A percentile compares a stretch with the other conserved stretches of the same genome.
phyloP scores from a whole-genome alignment of 1,139 yeast species.

The Pichia sp. region DNA sequence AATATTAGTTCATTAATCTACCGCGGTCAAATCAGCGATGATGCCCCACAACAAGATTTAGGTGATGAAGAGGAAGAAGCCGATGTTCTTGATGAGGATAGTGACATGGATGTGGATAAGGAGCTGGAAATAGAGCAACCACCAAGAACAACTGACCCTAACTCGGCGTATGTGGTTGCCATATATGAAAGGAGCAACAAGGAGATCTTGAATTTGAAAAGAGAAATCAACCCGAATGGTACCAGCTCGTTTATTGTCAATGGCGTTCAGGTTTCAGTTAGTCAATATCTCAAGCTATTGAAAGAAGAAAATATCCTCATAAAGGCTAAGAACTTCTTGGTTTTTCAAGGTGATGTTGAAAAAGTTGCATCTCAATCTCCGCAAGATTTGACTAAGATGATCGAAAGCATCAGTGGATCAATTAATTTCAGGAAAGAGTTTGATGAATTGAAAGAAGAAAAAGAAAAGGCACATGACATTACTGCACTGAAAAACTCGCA shows the following conservation, averaged over 20 bases:
- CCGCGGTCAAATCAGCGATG: slow-evolving; percentile 50
- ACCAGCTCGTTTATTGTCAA: slow-evolving; percentile 68
- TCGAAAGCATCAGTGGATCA: slow-evolving; percentile 86
- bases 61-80: slow-evolving; percentile 20
- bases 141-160: slow-evolving; percentile 52
- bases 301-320: slow-evolving; percentile 81
- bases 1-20: slow-evolving; percentile 74
- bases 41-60: slow-evolving; percentile 21
- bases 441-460: slow-evolving; percentile 60
- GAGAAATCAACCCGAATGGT: slow-evolving; percentile 55
- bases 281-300: slow-evolving; percentile 60
- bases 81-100: slow-evolving; percentile 27
- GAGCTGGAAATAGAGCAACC: slow-evolving; percentile 7
- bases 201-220: slow-evolving; percentile 46
- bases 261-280: slow-evolving; percentile 55
- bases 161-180: slow-evolving; percentile 75
- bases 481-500: slow-evolving; percentile 65
- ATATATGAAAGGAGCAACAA: slow-evolving; percentile 63
- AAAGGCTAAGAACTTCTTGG: slow-evolving; percentile 86
- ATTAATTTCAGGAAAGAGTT: slow-evolving; percentile 62
- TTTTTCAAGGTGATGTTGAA: slow-evolving; percentile 96
- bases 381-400: slow-evolving; percentile 60
- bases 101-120: slow-evolving; percentile 13
- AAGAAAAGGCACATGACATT: slow-evolving; percentile 61
- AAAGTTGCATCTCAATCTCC: slow-evolving; percentile 88